These are phyloP conservation scores for Geranium rotundifolium DNA, from an alignment of 345 rosid species.

Conservation along the genomic window DNA sequence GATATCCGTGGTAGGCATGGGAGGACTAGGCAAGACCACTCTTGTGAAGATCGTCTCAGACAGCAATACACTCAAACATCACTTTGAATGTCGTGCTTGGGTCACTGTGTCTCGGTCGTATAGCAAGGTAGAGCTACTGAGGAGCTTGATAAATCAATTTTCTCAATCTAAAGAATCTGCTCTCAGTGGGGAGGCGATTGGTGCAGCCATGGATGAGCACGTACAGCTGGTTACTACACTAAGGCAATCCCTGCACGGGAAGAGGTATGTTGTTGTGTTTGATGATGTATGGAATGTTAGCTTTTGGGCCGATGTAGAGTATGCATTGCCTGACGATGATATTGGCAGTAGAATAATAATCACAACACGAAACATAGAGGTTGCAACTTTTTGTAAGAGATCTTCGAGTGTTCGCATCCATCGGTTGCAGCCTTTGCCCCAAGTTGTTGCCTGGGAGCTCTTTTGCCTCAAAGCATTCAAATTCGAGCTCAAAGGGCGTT, in stretches of 20 bases:
- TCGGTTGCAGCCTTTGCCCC: background rate
- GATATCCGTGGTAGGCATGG: background rate
- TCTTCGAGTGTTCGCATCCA: background rate
- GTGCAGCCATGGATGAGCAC: no score
- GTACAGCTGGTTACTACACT: background rate
- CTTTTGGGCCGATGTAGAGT: background rate
- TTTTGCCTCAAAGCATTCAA: background rate
- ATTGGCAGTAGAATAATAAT: background rate
- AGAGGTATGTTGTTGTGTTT: background rate
- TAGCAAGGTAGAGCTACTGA: background rate
- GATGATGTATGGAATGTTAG: background rate
- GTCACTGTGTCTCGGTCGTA: background rate
- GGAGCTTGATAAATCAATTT: background rate
- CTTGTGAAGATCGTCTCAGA: background rate
- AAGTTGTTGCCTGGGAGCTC: background rate
- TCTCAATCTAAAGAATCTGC: background rate
- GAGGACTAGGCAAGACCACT: background rate
- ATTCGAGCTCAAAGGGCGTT: background rate
- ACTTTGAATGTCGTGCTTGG: background rate
- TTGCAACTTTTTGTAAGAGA: background rate
- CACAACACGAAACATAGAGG: background rate
- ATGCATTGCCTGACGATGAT: background rate
- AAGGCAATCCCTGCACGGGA: background rate
- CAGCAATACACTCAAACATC: background rate
- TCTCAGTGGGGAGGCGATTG: background rate